A percentile compares a stretch with the other conserved stretches of the same genome.
Evolutionary conservation across 148 eudicot species (phyloP).

Genomic region (Rhododendron simsii): DNA sequence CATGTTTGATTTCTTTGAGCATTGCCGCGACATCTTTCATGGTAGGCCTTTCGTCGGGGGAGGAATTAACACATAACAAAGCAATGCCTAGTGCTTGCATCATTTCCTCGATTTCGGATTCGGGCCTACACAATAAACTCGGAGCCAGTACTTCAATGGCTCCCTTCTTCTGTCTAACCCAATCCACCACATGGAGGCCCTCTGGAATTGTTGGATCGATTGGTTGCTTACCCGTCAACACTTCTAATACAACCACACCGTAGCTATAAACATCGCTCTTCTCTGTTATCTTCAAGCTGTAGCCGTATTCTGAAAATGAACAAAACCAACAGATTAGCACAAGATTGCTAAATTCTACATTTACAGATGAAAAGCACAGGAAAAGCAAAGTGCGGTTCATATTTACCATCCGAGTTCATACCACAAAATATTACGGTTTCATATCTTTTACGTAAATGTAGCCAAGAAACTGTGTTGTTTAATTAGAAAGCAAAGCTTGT

Average conservation of each 20-base stretch:
- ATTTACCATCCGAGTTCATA: too few species aligned
- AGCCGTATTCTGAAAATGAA: constrained; percentile 61
- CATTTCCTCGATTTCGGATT: constrained; percentile 70
- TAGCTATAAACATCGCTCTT: constrained; percentile 89
- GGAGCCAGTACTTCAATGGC: constrained; percentile 54
- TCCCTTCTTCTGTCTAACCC: constrained; percentile 58
- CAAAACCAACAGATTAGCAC: background rate
- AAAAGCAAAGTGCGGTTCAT: background rate
- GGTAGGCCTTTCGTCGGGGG: constrained; percentile 68
- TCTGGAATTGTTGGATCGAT: constrained; percentile 87
- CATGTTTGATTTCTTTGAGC: constrained; percentile 78
- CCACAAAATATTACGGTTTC: background rate
- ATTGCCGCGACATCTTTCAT: constrained; percentile 89
- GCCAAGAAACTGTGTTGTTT: background rate
- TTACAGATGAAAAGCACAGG: background rate
- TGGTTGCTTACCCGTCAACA: constrained; percentile 83
- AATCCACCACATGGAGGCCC: constrained; percentile 71
- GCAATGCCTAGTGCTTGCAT: constrained; percentile 73
- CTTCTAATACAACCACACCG: constrained; percentile 78
- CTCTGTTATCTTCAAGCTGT: constrained; percentile 80
- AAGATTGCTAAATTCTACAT: background rate
- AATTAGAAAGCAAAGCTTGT: background rate
- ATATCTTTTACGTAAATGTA: background rate
- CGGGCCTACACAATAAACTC: constrained; percentile 40
- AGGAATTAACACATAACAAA: constrained; percentile 53